These are phyloP conservation scores for Phytophthora boehmeriae DNA, from an alignment of 352 stramenopile genomes.

Conservation along the genomic window DNA sequence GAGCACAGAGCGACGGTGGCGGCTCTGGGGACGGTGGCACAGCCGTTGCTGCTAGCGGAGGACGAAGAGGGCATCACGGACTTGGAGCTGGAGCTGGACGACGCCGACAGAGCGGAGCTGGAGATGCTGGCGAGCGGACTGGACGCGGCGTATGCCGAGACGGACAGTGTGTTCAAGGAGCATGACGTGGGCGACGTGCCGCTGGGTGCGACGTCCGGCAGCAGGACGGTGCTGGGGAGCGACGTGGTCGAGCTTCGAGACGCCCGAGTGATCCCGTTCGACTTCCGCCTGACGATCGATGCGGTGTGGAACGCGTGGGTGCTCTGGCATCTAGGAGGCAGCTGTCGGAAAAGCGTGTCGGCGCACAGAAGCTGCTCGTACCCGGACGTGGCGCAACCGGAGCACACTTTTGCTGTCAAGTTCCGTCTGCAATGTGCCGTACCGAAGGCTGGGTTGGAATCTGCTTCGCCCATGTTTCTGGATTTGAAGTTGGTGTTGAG, in stretches of 20 bases:
- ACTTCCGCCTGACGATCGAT: slow-evolving; percentile 34
- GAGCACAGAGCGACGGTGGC: slow-evolving; percentile 9
- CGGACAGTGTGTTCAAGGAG: slow-evolving; percentile 28
- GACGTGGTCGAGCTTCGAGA: slow-evolving; percentile 31
- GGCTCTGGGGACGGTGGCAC: slow-evolving; percentile 17
- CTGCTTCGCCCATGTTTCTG: slow-evolving; percentile 14
- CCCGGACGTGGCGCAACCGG: slow-evolving; percentile 28
- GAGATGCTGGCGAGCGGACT: slow-evolving; percentile 34
- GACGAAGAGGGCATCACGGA: slow-evolving; percentile 34
- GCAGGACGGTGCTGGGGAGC: slow-evolving; percentile 19
- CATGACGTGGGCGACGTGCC: slow-evolving; percentile 7
- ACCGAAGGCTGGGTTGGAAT: background rate
- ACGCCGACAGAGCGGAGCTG: slow-evolving; percentile 28
- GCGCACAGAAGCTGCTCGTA: slow-evolving; percentile 38
- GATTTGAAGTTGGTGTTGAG: slow-evolving; percentile 45
- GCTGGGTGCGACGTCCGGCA: slow-evolving; percentile 11
- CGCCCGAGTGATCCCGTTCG: slow-evolving; percentile 34
- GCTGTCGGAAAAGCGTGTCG: slow-evolving; percentile 34
- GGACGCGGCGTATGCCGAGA: slow-evolving; percentile 23
- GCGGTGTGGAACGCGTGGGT: slow-evolving; percentile 44
- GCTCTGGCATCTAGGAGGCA: slow-evolving; percentile 37
- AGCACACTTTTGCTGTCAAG: slow-evolving; percentile 43
- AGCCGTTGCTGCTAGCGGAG: slow-evolving; percentile 24
- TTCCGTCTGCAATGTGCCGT: slow-evolving; percentile 32
- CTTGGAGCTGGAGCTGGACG: slow-evolving; percentile 28